phyloP scores from a whole-genome alignment of 139 green algal species.

The Coelastrella sp. region DNA sequence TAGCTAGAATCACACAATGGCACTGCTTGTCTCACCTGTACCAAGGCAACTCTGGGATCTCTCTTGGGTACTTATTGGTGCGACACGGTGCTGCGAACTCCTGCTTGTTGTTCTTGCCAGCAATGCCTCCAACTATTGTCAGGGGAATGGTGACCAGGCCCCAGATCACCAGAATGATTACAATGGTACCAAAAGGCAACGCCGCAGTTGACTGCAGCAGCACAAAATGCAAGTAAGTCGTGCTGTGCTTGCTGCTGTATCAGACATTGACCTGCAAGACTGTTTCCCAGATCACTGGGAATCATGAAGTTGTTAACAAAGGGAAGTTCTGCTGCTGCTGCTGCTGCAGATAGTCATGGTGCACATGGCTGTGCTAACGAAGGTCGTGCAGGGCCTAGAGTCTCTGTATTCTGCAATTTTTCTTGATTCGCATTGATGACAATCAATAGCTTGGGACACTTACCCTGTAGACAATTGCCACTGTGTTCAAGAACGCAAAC shows the following conservation, averaged over 20 bases:
- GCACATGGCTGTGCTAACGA: no score
- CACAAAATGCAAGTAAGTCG: neutral
- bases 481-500: slow-evolving; percentile 90
- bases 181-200: slow-evolving; percentile 90
- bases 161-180: slow-evolving; percentile 90
- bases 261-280: no score
- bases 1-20: neutral
- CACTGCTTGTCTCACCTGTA: neutral
- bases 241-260: neutral
- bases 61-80: slow-evolving; percentile 91
- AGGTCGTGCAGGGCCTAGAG: no score
- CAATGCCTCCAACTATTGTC: slow-evolving; percentile 81
- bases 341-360: no score
- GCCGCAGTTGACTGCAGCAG: slow-evolving; percentile 74
- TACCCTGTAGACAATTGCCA: slow-evolving; percentile 65
- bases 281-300: no score
- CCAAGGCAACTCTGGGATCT: slow-evolving; percentile 89
- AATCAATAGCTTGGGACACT: neutral
- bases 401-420: no score
- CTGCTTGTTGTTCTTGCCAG: slow-evolving; percentile 76
- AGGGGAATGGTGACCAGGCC: slow-evolving; percentile 84
- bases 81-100: slow-evolving; percentile 84
- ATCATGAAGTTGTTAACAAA: no score
- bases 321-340: no score
- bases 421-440: no score